Percentiles rank a stretch among this genome's conserved stretches.
Conservation (phyloP, 2,329 filamentous ascomycete genomes). For the Alternaria hordeiaustralica region DNA sequence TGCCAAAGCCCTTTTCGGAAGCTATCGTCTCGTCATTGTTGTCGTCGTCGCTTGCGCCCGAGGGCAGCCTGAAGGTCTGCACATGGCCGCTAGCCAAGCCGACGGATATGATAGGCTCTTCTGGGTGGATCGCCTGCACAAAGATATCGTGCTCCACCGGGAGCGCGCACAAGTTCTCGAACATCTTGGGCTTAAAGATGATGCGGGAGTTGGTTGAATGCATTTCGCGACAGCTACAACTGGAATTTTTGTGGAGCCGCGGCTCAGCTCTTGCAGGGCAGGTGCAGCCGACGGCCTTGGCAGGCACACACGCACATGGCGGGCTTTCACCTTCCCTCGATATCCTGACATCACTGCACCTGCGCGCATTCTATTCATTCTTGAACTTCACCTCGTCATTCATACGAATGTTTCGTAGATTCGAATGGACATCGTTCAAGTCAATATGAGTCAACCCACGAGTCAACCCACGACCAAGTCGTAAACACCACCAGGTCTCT, state of each 20-base stretch:
- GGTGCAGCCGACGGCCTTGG: conserved; percentile 23
- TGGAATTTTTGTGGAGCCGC: conserved; percentile 33
- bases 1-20: conserved; percentile 69
- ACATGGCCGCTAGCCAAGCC: conserved; percentile 87
- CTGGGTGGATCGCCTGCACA: conserved; percentile 83
- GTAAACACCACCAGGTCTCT: not conserved
- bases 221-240: conserved; percentile 19
- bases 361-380: not conserved
- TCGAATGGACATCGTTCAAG: no score
- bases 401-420: no score
- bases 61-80: conserved; percentile 77
- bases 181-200: conserved; percentile 62
- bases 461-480: not conserved
- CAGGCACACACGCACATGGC: conserved; percentile 9
- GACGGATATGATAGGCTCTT: conserved; percentile 81
- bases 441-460: not conserved
- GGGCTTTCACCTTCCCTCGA: not conserved
- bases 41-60: conserved; percentile 57
- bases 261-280: conserved; percentile 7
- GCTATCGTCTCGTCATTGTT: conserved; percentile 58
- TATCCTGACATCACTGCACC: not conserved
- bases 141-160: conserved; percentile 88
- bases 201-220: conserved; percentile 1
- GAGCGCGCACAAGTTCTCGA: conserved; percentile 90
- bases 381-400: no score